Evolutionary conservation across 768 basidiomycete genomes (phyloP), one percentile per base, ranked within the genome.

Genomic region (Kwoniella botswanensis): DNA sequence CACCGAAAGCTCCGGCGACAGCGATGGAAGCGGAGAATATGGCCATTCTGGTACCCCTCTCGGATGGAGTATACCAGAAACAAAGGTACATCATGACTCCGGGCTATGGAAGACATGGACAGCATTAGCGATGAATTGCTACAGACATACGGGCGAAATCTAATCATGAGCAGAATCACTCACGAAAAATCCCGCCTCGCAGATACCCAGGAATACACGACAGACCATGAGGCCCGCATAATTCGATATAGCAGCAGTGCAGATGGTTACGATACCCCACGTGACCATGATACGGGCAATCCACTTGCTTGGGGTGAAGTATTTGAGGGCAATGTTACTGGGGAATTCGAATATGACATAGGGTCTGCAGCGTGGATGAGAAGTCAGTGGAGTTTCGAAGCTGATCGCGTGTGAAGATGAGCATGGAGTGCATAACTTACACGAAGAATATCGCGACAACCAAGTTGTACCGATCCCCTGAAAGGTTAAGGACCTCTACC

Each of bases 1-100:
- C 92, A 15, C 92, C 91, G 70, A 93, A 93, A 1, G 5, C 76
- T 17, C 75, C 76, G 41, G 73, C 67, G 9, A 76, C 70, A 12
- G 71, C 57, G 53, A 74, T 71, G n/a, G 65, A 70, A 4, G 73
- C 76, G 11, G 71, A 72, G 76, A 76, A 74, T 53, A 76, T 67
- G 29, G 76, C 76, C 71, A 76, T 76, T 21, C 76, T 64, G 11
- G 73, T 73, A 3, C 79, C 79, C 6, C 80, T 54, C 64, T 82
- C 79, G 1, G 55, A 53, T 13, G 73, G 72, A 4, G 53, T 71
- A 70, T 83, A 83, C 72, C 76, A 80, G 67, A 73, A 74, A 9
- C 74, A 76, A 21, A 77, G 71, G 70, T 79, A 77, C 50, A 64
- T 58, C 63, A 75, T 75, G 58, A 75, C 58, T 60, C 73, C 76